Evolutionary conservation across 164 flowering plant species (phyloP).

Genomic region (Nymphaea thermarum): DNA sequence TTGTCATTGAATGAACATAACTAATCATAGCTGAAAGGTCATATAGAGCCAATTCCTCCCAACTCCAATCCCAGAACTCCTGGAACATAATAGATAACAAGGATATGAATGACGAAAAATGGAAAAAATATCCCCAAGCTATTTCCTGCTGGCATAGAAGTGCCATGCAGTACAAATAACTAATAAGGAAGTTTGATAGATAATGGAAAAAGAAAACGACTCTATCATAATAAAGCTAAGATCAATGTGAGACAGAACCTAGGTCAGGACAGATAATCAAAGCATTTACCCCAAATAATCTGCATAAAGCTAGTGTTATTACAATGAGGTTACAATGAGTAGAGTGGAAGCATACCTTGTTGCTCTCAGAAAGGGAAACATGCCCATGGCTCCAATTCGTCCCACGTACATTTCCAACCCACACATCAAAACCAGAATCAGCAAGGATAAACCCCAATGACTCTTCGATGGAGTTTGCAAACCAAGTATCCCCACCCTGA

Average conservation of each 20-base stretch:
- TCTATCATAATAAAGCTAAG: neutral
- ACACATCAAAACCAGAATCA: conserved; percentile 85
- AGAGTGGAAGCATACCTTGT: conserved; percentile 38
- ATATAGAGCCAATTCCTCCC: conserved; percentile 80
- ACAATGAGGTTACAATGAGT: neutral
- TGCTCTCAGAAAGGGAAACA: conserved; percentile 44
- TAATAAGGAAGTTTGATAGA: neutral
- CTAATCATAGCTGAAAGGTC: conserved; percentile 74
- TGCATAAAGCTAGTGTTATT: neutral
- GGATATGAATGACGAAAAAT: neutral
- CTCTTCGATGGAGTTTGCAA: conserved; percentile 54
- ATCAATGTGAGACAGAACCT: neutral
- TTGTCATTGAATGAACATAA: conserved; percentile 35
- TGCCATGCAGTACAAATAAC: neutral
- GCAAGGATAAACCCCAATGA: conserved; percentile 92
- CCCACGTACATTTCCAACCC: conserved; percentile 96
- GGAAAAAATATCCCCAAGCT: neutral
- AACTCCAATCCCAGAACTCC: conserved; percentile 99
- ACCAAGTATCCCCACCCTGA: conserved; percentile 98
- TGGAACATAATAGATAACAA: conserved; percentile 15
- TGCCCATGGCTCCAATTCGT: conserved; percentile 93
- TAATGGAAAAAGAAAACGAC: neutral
- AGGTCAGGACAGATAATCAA: neutral
- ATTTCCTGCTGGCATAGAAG: neutral
- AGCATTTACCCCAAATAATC: neutral